Base-by-base conservation (phyloP, 768 basidiomycete genomes). In the Russula brevipes region DNA sequence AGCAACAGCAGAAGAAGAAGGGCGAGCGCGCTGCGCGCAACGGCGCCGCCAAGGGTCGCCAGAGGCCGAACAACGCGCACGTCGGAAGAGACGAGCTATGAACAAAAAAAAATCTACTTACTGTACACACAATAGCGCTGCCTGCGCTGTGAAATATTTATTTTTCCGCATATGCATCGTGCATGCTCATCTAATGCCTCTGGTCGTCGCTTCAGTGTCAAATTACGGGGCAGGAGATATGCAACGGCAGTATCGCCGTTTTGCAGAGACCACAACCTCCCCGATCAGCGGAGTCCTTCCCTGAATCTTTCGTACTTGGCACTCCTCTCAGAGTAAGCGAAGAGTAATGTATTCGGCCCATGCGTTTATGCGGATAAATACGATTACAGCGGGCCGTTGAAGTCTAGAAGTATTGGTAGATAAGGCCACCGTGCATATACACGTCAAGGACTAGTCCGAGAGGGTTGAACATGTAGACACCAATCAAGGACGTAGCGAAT, bases 41-140 rank as follows among this genome's bases (percentile, higher is more conserved):
- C 6, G 61, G 60, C 24, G 60, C 60, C 0, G 64, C 60, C 44
- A 62, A 63, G 42, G 57, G 55, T 52, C 61, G 61, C 30, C 31
- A 9, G 44, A 44, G 47, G 30, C 19, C 63, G 10, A 55, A 54
- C 16, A 55, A 54, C 16, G 55, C 50, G 3, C 64, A 42, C 35
- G 41, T 24, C 19, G 16, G 33, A 10, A 53, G 55, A 30, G 64
- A 65, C 44, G 64, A 65, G 50, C 38, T 65, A 41, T 61, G 24
- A 24, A 24, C 24, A 24, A 24, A 24, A 24, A 61, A 54, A 47
- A 11, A 11, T 14, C 41, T 16, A 24, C 17, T 24, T 41, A 31
- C 41, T 46, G 38, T 49, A 42, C 33, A 24, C 24, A 24, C 24
- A 24, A 24, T 24, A 24, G 24, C 24, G 1, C 24, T 24, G 24